Percentiles rank a stretch among this genome's conserved stretches.
These are phyloP conservation scores for Aspergillus texensis DNA, from an alignment of 2,329 filamentous ascomycete genomes.

Conservation along the genomic window DNA sequence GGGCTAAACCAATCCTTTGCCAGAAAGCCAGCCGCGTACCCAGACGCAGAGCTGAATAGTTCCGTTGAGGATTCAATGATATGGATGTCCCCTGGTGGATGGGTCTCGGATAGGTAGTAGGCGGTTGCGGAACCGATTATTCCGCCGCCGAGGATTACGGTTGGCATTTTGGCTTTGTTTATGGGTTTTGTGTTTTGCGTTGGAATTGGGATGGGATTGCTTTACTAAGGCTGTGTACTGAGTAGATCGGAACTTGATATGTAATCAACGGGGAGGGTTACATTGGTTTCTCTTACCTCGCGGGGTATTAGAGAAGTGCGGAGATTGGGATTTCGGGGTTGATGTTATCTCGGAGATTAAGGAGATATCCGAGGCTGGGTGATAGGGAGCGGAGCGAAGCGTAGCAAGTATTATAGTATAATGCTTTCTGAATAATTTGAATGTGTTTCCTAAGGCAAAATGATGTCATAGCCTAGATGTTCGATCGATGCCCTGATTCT, in stretches of 20 bases:
- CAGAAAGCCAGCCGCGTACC: slow-evolving; percentile 73
- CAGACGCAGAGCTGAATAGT: slow-evolving; percentile 74
- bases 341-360: no score
- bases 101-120: slow-evolving; percentile 66
- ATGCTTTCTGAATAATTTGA: background rate
- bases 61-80: slow-evolving; percentile 60
- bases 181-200: background rate
- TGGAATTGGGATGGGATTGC: background rate
- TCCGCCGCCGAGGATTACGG: slow-evolving; percentile 69
- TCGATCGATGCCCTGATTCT: background rate
- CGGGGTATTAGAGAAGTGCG: background rate
- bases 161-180: slow-evolving; percentile 48
- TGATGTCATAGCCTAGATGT: background rate
- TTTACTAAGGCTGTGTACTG: no score
- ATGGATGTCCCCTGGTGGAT: slow-evolving; percentile 50
- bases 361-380: no score
- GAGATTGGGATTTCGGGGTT: background rate
- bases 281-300: background rate
- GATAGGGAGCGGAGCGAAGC: no score
- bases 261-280: background rate
- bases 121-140: slow-evolving; percentile 72
- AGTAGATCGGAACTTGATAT: background rate
- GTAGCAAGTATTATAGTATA: no score
- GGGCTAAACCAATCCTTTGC: slow-evolving; percentile 72
- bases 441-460: background rate